A percentile compares a stretch with the other conserved stretches of the same genome.
Conservation (phyloP, 2,329 filamentous ascomycete species). For the Trichoderma pleuroti region DNA sequence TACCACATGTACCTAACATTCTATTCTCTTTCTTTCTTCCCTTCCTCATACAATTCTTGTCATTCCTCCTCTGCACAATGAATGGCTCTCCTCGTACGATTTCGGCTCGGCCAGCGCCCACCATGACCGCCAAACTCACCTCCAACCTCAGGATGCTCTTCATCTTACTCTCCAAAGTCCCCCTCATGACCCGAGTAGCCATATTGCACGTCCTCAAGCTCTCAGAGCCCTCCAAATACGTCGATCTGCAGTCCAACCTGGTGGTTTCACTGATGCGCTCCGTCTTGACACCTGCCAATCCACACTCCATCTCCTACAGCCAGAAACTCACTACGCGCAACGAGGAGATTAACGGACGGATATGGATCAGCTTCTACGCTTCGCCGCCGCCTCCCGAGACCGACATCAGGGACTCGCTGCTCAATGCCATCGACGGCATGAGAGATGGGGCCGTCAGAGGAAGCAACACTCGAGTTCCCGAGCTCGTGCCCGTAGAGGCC, state of each 20-base stretch:
- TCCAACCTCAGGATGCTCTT: conserved; percentile 22
- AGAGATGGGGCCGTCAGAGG: background rate
- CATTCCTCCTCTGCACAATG: background rate
- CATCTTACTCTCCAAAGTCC: conserved; percentile 53
- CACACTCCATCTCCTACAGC: conserved; percentile 53
- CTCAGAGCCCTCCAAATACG: conserved; percentile 69
- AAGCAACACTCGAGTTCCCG: conserved; percentile 41
- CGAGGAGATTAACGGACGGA: conserved; percentile 67
- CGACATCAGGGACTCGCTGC: conserved; percentile 46
- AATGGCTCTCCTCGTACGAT: background rate
- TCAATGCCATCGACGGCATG: background rate
- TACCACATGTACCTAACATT: background rate
- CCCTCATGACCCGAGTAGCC: conserved; percentile 59
- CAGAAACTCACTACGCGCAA: conserved; percentile 64
- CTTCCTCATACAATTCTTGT: background rate
- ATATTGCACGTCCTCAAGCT: conserved; percentile 62
- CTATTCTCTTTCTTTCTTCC: background rate
- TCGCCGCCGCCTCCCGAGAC: conserved; percentile 57
- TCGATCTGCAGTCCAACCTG: conserved; percentile 73
- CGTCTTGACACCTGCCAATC: conserved; percentile 48
- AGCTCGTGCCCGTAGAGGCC: conserved; percentile 57
- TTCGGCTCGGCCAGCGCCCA: background rate
- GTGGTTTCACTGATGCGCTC: conserved; percentile 69
- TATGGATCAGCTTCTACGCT: conserved; percentile 75
- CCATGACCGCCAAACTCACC: background rate